Evolutionary conservation across 2,329 filamentous ascomycete species (phyloP).

Genomic region (Fusarium gaditjirri): DNA sequence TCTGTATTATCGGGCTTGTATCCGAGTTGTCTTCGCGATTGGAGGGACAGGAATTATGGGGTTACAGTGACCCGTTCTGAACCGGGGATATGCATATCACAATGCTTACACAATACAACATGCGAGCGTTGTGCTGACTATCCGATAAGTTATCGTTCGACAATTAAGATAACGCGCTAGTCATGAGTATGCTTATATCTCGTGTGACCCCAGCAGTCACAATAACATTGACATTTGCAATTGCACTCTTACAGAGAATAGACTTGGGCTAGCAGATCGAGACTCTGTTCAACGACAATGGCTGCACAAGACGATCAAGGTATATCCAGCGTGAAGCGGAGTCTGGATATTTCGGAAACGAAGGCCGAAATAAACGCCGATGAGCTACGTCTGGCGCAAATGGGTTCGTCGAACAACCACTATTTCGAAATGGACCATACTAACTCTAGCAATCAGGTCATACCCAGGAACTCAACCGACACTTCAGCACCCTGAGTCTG

Average conservation of each 20-base stretch:
- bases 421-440: background rate
- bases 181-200: background rate
- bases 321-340: background rate
- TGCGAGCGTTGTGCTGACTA: background rate
- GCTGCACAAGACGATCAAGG: background rate
- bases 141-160: background rate
- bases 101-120: background rate
- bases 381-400: background rate
- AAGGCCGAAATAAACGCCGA: background rate
- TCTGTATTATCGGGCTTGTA: background rate
- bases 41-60: background rate
- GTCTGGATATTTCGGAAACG: background rate
- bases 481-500: background rate
- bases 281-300: background rate
- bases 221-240: background rate
- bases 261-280: background rate
- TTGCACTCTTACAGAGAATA: background rate
- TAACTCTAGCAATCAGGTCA: background rate
- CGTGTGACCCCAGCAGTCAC: background rate
- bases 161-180: background rate
- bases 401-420: background rate
- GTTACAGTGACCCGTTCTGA: background rate
- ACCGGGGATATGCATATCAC: background rate
- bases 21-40: background rate
- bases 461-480: background rate